phyloP scores from a whole-genome alignment of 805 yeast genomes.

The Kluyveromyces siamensis region DNA sequence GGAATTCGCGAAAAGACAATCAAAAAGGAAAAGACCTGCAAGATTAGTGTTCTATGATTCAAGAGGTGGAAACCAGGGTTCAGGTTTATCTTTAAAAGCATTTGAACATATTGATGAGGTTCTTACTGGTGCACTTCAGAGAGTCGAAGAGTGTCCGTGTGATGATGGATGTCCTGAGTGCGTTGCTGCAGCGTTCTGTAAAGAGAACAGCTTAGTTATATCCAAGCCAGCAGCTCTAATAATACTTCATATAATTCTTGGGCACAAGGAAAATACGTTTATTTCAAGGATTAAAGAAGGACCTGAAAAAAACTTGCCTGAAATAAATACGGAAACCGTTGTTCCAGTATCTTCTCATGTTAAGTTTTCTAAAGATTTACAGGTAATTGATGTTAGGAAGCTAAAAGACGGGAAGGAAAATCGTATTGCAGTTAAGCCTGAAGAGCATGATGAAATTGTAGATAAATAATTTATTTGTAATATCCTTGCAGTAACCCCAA shows the following conservation, averaged over 20 bases:
- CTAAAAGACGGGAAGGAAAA: not conserved
- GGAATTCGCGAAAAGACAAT: conserved; percentile 74
- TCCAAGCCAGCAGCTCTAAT: conserved; percentile 81
- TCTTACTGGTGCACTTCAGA: conserved; percentile 46
- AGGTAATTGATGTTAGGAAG: conserved; percentile 35
- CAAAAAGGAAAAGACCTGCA: conserved; percentile 74
- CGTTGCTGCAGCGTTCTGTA: conserved; percentile 74
- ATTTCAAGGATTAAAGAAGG: conserved; percentile 44
- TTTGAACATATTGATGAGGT: conserved; percentile 70
- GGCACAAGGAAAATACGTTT: conserved; percentile 32
- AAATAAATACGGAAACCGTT: conserved; percentile 58
- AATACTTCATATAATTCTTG: conserved; percentile 54
- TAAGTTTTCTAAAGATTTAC: conserved; percentile 53
- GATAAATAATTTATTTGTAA: no score
- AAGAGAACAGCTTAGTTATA: conserved; percentile 71
- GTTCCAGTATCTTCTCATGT: conserved; percentile 46
- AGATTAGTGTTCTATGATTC: conserved; percentile 77
- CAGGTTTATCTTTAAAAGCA: conserved; percentile 72
- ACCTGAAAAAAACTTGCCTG: conserved; percentile 71
- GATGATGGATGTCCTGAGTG: conserved; percentile 71
- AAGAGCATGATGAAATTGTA: not conserved
- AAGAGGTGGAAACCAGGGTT: conserved; percentile 70
- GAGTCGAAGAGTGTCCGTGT: conserved; percentile 58
- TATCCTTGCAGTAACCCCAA: not conserved
- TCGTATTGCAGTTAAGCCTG: conserved; percentile 1